Evolutionary conservation across 1,139 yeast genomes (phyloP).

Genomic region (Meyerozyma smithsonii): DNA sequence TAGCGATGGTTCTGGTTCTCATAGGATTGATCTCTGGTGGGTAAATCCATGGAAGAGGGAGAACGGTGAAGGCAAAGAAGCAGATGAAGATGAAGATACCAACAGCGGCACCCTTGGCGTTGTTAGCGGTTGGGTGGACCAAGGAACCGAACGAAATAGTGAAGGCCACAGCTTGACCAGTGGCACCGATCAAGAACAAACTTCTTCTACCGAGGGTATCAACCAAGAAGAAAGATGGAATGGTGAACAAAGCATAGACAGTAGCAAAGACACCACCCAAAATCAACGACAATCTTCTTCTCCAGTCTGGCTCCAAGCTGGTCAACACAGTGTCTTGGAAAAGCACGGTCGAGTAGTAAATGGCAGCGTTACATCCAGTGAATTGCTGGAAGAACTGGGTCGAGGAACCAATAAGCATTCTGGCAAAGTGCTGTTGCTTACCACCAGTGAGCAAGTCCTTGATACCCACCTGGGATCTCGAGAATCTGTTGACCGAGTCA

Average conservation of each 20-base stretch:
- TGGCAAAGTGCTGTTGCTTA: slow-evolving; percentile 49
- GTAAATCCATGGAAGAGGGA: slow-evolving; percentile 56
- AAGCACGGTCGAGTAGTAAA: slow-evolving; percentile 61
- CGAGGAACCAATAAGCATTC: slow-evolving; percentile 60
- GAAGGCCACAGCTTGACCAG: slow-evolving; percentile 28
- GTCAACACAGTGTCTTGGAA: slow-evolving; percentile 46
- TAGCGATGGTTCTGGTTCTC: slow-evolving; percentile 52
- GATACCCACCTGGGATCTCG: slow-evolving; percentile 34
- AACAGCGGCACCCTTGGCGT: slow-evolving; percentile 47
- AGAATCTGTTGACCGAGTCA: slow-evolving; percentile 39
- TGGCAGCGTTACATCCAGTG: slow-evolving; percentile 66
- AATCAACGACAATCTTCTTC: slow-evolving; percentile 29
- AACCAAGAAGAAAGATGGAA: slow-evolving; percentile 24
- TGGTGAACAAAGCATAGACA: slow-evolving; percentile 21
- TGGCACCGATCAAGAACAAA: slow-evolving; percentile 23
- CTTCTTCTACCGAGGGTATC: slow-evolving; percentile 26
- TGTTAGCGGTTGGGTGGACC: slow-evolving; percentile 25
- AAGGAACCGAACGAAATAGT: slow-evolving; percentile 40
- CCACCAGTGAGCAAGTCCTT: slow-evolving; percentile 57
- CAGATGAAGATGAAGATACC: slow-evolving; percentile 50
- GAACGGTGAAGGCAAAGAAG: slow-evolving; percentile 53
- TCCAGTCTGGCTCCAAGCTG: slow-evolving; percentile 24
- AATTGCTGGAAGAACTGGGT: slow-evolving; percentile 60
- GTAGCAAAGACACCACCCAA: slow-evolving; percentile 26
- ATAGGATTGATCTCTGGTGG: slow-evolving; percentile 62